Percentiles rank a stretch among this genome's conserved stretches.
Evolutionary conservation across 2,329 filamentous ascomycete genomes (phyloP).

Genomic region (Xylaria sp.): DNA sequence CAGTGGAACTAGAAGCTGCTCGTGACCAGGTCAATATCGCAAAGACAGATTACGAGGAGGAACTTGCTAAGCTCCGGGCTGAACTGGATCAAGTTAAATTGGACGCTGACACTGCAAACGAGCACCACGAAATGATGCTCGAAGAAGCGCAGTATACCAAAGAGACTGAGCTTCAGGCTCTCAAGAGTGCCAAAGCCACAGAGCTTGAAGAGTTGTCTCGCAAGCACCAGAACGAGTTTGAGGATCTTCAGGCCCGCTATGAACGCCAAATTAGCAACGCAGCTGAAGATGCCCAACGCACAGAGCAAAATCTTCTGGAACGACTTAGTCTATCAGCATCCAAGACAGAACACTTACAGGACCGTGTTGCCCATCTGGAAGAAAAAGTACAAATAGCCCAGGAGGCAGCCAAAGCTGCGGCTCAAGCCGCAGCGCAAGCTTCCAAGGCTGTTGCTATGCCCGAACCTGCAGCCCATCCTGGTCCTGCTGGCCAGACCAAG

Average conservation of each 20-base stretch:
- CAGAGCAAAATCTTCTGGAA: constrained; percentile 82
- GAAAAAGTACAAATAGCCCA: constrained; percentile 92
- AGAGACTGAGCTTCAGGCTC: constrained; percentile 59
- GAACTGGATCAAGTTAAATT: constrained; percentile 82
- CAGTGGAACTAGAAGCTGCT: constrained; percentile 82
- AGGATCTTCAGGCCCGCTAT: constrained; percentile 80
- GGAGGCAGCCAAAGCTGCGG: constrained; percentile 85
- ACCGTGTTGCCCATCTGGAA: constrained; percentile 84
- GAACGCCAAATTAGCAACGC: constrained; percentile 77
- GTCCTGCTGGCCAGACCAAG: constrained; percentile 55
- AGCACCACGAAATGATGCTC: constrained; percentile 83
- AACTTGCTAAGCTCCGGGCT: constrained; percentile 75
- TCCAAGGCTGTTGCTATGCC: constrained; percentile 51
- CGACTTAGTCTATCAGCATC: constrained; percentile 83
- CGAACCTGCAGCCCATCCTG: constrained; percentile 58
- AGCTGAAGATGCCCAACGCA: constrained; percentile 82
- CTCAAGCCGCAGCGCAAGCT: constrained; percentile 64
- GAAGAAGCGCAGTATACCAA: constrained; percentile 81
- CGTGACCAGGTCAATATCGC: constrained; percentile 88
- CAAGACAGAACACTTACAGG: constrained; percentile 85
- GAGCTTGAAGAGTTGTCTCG: constrained; percentile 50
- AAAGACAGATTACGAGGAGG: constrained; percentile 82
- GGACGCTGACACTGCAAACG: constrained; percentile 83
- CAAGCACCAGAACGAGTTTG: constrained; percentile 74
- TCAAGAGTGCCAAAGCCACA: constrained; percentile 56